Base-by-base conservation (phyloP, 208 protist species). In the Leishmania guyanensis region DNA sequence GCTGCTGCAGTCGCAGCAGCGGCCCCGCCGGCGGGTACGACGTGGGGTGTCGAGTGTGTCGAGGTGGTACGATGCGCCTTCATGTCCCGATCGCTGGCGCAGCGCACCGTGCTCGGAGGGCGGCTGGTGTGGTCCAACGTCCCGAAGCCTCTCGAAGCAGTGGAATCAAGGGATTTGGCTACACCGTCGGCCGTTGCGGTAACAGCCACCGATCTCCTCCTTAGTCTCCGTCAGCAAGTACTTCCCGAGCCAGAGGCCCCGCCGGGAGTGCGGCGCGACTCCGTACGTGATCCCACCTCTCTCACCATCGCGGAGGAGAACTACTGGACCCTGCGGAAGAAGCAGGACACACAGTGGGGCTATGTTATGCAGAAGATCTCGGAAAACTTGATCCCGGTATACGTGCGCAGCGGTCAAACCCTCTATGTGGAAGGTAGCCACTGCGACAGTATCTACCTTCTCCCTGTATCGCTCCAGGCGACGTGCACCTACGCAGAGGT, bases 301-400 rank as follows among this genome's bases (percentile, higher is more conserved):
- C 89, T 84, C 39, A 90, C 89, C 29, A 88, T 80, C 8, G 82
- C 87, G 5, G 89, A 92, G 80, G 89, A 90, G 43, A 76, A 85
- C 68, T 90, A 92, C 80, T 79, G 69, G 70, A 48, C 75, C 0
- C 75, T 76, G 20, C 33, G 75, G 10, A 81, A 77, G 26, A 75
- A 50, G 26, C 89, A 92, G 76, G 80, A 86, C 5, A 10, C 54
- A 43, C 89, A 92, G 76, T 90, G 89, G 86, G 70, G 77, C 64
- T 79, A 77, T 46, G 53, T 90, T 26, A 39, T 87, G 12, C 65
- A 75, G 26, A 85, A 88, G 39, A 50, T 92, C 6, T 58, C 83
- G 16, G 58, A 87, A 26, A 33, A 77, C 6, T 77, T 89, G 56
- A 26, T 60, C 56, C 81, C 82, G 54, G 36, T 80, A 20, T 43